Evolutionary conservation across 1,284 basidiomycete species (phyloP).

Genomic region (Neotropicomus parvogracilis): DNA sequence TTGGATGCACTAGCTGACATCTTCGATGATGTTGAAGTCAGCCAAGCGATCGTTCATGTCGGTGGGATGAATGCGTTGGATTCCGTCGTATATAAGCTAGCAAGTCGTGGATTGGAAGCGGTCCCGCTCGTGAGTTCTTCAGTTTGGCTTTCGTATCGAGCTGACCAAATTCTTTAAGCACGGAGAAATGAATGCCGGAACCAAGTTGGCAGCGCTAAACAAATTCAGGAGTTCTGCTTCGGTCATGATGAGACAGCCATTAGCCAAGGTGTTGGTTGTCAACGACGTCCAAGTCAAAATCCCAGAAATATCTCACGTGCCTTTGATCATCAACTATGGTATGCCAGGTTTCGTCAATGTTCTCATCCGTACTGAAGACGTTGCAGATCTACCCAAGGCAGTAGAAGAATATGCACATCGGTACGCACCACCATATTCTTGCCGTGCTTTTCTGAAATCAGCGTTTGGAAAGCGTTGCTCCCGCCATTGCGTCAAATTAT

Average conservation of each 20-base stretch:
- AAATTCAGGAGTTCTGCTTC: conserved; percentile 68
- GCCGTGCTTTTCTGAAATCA: conserved; percentile 4
- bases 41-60: conserved; percentile 86
- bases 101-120: conserved; percentile 79
- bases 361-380: conserved; percentile 10
- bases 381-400: conserved; percentile 83
- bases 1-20: conserved; percentile 92
- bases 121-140: conserved; percentile 39
- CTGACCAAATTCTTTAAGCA: conserved; percentile 48
- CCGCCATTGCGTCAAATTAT: conserved; percentile 77
- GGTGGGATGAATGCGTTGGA: conserved; percentile 84
- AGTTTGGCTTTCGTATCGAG: not conserved
- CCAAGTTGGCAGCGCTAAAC: conserved; percentile 75
- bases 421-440: conserved; percentile 38
- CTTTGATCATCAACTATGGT: conserved; percentile 92
- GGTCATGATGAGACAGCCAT: conserved; percentile 55
- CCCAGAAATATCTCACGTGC: conserved; percentile 85
- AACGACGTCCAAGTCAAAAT: conserved; percentile 90
- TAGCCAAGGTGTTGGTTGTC: conserved; percentile 78
- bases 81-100: conserved; percentile 85
- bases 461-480: conserved; percentile 55
- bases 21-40: conserved; percentile 84
- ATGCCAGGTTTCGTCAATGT: conserved; percentile 13
- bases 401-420: conserved; percentile 95
- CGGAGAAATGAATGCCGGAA: conserved; percentile 80